Evolutionary conservation across 805 yeast genomes (phyloP), one percentile per base, ranked within the genome.

Genomic region (Sugiyamaella qingdaonensis): DNA sequence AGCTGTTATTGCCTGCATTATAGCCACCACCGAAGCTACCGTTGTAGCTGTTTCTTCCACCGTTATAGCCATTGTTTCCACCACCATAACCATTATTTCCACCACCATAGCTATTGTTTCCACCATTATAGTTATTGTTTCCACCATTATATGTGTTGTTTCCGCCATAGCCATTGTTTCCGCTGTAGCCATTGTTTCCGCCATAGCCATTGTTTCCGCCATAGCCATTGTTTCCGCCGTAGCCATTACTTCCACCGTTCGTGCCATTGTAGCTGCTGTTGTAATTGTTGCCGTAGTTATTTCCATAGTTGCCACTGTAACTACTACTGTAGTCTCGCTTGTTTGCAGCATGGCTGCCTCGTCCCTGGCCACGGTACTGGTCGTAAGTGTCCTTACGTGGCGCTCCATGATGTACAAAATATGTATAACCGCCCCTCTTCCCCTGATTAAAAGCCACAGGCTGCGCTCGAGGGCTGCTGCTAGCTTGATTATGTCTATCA

Each of bases 41-140:
- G 31, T 56, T 58, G 21, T 51, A 53, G 47, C 60, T 50, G 34
- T 58, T 52, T 44, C 58, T 32, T 10, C 13, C 10, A 13, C 35
- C 51, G 2, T 58, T 58, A 18, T 49, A 53, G 48, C 60, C 49
- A 35, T 59, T 53, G 43, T 58, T 14, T 3, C 43, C 43, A n/a
- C 24, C 52, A 4, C 65, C 67, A 32, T 59, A 55, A 21, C 49
- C 54, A 50, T 56, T 57, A 44, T 54, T 51, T 51, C 52, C 45
- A 19, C 64, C 58, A 13, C 63, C 59, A 44, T 62, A 61, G 37
- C 55, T 19, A 44, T 62, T 61, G 37, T 55, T 19, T 35, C 43
- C 19, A 19, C 14, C 41, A 10, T 54, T 43, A 27, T 56, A 55
- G 37, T 53, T 13, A 10, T 24, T 24, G 29, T 24, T 3, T 24